Conservation (phyloP, 2,329 filamentous ascomycete genomes). For the Talaromyces sp. region DNA sequence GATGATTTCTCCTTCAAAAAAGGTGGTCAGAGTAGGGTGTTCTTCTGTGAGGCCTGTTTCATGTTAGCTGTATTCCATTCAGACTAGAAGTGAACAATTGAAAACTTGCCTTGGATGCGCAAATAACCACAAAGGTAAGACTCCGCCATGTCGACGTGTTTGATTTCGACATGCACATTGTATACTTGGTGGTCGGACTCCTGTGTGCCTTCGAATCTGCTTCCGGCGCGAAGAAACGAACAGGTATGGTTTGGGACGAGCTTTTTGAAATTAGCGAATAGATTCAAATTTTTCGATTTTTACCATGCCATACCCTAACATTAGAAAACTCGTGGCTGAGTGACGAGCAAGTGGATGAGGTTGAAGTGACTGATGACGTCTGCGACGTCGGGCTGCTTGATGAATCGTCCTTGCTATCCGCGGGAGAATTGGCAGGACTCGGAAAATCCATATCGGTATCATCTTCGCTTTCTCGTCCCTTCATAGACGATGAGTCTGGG, state of each 20-base stretch:
- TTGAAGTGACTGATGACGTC: slow-evolving; percentile 28
- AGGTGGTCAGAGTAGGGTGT: slow-evolving; percentile 95
- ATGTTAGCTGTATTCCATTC: neutral
- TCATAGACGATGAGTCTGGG: slow-evolving; percentile 22
- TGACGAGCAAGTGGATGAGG: slow-evolving; percentile 42
- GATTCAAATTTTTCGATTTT: neutral
- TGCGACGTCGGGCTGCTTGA: slow-evolving; percentile 27
- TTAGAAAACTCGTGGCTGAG: slow-evolving; percentile 56
- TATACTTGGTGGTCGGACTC: slow-evolving; percentile 91
- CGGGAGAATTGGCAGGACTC: slow-evolving; percentile 34
- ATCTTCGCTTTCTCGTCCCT: slow-evolving; percentile 29
- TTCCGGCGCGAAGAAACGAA: slow-evolving; percentile 80
- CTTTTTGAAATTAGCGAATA: slow-evolving; percentile 41
- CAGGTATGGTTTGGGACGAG: slow-evolving; percentile 75
- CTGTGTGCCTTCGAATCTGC: slow-evolving; percentile 84
- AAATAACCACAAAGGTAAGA: slow-evolving; percentile 94
- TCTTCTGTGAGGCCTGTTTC: slow-evolving; percentile 80
- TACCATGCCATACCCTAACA: slow-evolving; percentile 47
- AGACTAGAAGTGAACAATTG: neutral
- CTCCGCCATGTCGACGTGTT: slow-evolving; percentile 90
- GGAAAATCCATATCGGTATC: slow-evolving; percentile 31
- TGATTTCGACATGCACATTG: slow-evolving; percentile 94
- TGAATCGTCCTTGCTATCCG: slow-evolving; percentile 38
- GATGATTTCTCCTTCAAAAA: slow-evolving; percentile 97
- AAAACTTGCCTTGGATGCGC: slow-evolving; percentile 75